Conservation (phyloP, 2,329 filamentous ascomycete species). For the Epichloe sibirici region DNA sequence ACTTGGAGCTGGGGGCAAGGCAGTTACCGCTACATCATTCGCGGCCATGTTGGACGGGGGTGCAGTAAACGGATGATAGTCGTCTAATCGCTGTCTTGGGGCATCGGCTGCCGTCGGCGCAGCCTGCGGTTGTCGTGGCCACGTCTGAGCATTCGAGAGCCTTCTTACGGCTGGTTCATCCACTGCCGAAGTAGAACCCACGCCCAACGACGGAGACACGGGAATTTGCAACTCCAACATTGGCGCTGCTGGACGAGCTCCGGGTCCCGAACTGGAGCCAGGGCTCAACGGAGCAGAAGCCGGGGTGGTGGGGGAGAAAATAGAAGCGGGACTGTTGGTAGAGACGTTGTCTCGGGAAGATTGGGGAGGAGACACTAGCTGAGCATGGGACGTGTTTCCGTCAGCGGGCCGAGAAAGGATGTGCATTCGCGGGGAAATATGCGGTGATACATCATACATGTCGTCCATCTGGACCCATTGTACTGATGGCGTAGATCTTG, state of each 20-base stretch:
- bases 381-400: neutral
- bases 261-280: neutral
- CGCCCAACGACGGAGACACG: conserved; percentile 9
- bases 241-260: conserved; percentile 2
- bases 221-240: conserved; percentile 18
- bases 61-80: conserved; percentile 30
- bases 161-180: conserved; percentile 14
- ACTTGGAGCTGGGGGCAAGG: conserved; percentile 25
- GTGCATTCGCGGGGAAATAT: conserved; percentile 24
- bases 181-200: conserved; percentile 5
- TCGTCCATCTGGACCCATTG: conserved; percentile 17
- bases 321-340: neutral
- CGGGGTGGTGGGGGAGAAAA: neutral
- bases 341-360: conserved; percentile 7
- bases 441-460: conserved; percentile 36
- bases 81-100: conserved; percentile 10
- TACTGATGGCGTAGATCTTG: conserved; percentile 20
- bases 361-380: conserved; percentile 7
- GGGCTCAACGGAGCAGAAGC: neutral
- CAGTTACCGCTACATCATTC: conserved; percentile 20
- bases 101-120: conserved; percentile 9
- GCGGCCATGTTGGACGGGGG: conserved; percentile 21
- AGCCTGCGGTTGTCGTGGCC: conserved; percentile 27
- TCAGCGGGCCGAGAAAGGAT: conserved; percentile 4
- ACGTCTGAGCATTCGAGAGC: conserved; percentile 29